Conservation (phyloP, 2,329 filamentous ascomycete species). For the Phaeosphaeriaceae sp. region DNA sequence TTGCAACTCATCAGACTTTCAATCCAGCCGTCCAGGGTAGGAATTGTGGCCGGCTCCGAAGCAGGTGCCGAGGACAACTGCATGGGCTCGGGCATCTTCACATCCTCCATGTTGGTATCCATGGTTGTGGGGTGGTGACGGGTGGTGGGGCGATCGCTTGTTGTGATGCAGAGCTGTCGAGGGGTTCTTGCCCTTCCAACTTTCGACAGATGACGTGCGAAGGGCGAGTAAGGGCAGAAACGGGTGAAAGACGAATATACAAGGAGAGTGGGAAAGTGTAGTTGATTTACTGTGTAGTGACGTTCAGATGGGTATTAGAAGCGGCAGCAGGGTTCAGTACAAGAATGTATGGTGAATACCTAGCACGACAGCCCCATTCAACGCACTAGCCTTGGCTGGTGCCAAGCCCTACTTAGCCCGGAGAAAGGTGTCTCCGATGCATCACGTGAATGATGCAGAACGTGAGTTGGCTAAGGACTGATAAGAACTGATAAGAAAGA, state of each 20-base stretch:
- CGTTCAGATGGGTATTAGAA: conserved; percentile 16
- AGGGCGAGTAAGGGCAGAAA: conserved; percentile 13
- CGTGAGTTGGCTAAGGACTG: too few relatives aligned
- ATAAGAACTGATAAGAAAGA: too few relatives aligned
- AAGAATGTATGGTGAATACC: conserved; percentile 27
- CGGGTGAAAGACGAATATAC: conserved; percentile 7
- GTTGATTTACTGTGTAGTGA: conserved; percentile 12
- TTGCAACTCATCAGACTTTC: conserved; percentile 99
- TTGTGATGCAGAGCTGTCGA: conserved; percentile 41
- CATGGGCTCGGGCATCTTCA: conserved; percentile 80
- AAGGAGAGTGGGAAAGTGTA: conserved; percentile 1
- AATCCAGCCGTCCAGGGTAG: conserved; percentile 96
- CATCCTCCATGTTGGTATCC: conserved; percentile 99
- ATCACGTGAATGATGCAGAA: conserved; percentile 6
- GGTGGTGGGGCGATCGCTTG: conserved; percentile 32
- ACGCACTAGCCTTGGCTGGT: conserved; percentile 13
- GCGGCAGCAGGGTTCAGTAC: conserved; percentile 26
- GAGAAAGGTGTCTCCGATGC: conserved; percentile 6
- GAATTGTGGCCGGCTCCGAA: conserved; percentile 86
- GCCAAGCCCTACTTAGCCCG: background rate
- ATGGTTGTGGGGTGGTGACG: conserved; percentile 60
- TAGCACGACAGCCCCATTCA: conserved; percentile 18
- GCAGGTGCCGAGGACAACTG: conserved; percentile 71
- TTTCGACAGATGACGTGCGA: conserved; percentile 48
- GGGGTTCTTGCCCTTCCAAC: conserved; percentile 46